These are phyloP conservation scores for Diutina pseudorugosa DNA, from an alignment of 1,139 yeast species.

Conservation along the genomic window DNA sequence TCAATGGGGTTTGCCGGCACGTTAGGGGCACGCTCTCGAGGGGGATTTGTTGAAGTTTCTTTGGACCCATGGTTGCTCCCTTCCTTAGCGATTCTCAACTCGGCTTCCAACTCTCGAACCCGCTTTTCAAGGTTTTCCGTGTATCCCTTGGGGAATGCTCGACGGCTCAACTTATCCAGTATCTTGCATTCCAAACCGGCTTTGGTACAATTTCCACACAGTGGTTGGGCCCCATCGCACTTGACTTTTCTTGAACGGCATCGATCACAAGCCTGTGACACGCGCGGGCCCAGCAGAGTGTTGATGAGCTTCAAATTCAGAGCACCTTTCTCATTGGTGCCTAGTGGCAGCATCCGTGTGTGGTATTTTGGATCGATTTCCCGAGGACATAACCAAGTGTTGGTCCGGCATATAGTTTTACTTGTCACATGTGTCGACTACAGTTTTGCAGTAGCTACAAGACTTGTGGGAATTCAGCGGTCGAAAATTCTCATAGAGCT, in stretches of 20 bases:
- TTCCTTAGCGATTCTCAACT: conserved; percentile 3
- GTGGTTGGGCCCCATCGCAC: conserved; percentile 60
- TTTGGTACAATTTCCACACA: conserved; percentile 50
- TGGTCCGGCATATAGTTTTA: background rate
- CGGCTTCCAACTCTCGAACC: conserved; percentile 39
- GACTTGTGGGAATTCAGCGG: background rate
- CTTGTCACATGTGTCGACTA: conserved; percentile 1
- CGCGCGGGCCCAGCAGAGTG: conserved; percentile 33
- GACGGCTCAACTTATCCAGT: conserved; percentile 57
- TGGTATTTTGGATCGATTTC: background rate
- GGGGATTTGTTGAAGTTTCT: background rate
- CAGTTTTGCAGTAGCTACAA: background rate
- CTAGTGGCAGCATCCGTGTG: background rate
- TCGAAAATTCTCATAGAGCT: too few relatives aligned
- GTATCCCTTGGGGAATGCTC: conserved; percentile 67
- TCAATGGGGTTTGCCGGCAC: conserved; percentile 32
- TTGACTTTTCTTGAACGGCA: conserved; percentile 67
- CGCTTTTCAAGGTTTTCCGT: conserved; percentile 61
- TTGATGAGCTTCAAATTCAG: conserved; percentile 20
- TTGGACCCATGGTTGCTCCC: background rate
- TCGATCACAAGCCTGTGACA: conserved; percentile 72
- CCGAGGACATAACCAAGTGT: background rate
- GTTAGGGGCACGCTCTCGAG: background rate
- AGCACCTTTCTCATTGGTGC: conserved; percentile 1
- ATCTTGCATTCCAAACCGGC: conserved; percentile 59